Evolutionary conservation across 345 rosid species (phyloP), one percentile per base, ranked within the genome.

Genomic region (Hibiscus mutabilis): DNA sequence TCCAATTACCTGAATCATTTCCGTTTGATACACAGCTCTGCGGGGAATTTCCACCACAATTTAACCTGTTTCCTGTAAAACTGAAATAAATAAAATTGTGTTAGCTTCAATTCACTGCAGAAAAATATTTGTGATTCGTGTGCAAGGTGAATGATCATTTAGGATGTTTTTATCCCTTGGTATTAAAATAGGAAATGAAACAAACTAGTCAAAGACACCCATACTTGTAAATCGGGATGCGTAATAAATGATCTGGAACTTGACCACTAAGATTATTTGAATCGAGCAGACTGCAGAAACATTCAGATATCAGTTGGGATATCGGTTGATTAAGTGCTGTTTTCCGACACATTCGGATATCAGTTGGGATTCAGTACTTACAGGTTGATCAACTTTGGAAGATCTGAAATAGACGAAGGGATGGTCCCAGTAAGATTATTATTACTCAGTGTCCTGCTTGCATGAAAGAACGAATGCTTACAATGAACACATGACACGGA

Each of bases 361-460:
- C 27, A 22, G 25, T 27, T 14, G 59, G 66, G 67, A n/a, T 79
- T 66, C 19, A 75, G 40, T 19, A 84, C 95, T 82, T 79, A 94
- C 99, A 95, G 85, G 74, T 76, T 88, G 77, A 86, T 87, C 84
- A 95, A 85, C 77, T 68, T 82, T 66, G 77, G 75, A 75, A 95
- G 93, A 74, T 77, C 53, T 0, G 87, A 73, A 46, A 95, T 84
- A 66, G 98, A 88, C 35, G 68, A 86, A 11, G 98, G 99, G 68
- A 95, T 79, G 60, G 82, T 75, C 76, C 98, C 98, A 51, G 67
- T 81, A 69, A 95, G 96, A 76, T 89, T 88, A 80, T 95, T 95
- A 80, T 86, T 88, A 82, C 91, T 90, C 84, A 95, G 79, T 5
- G 90, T 83, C 90, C 99, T 92, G 88, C 56, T 74, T 63, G 25